Evolutionary conservation across 2,329 filamentous ascomycete species (phyloP), one percentile per base, ranked within the genome.

Genomic region (Biscogniauxia marginata): DNA sequence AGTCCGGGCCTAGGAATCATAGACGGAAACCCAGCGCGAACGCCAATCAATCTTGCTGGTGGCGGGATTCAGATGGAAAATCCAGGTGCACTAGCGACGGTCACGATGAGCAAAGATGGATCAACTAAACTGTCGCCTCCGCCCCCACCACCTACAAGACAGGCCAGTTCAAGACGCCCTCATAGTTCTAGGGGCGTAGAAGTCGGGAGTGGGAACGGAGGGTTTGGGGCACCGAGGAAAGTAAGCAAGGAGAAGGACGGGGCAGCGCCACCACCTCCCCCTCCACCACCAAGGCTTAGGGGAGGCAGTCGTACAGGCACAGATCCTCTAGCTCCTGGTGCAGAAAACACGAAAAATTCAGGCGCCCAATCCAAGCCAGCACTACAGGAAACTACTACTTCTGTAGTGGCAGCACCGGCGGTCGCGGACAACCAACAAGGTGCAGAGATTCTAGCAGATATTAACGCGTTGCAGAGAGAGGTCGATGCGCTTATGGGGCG

Each of bases 401-500:
- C 8, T 46, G 71, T 57, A 60, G 52, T 56, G 39, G 51, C 13
- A 49, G 63, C 53, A 58, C 63, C 50, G 55, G 60, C 30, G 63
- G 57, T 60, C 8, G 46, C 69, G 25, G 56, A 69, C 24, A 64
- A 47, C 22, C 69, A 73, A 63, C 68, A 77, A 67, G 68, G 76
- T 55, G 62, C 75, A 45, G 83, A 89, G 66, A 90, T 93, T 57
- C 72, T 93, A 62, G 88, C 88, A 1, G 88, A 93, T 69, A 73
- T 93, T 54, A 82, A 84, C 48, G 85, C 85, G 20, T 73, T 93
- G 60, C 89, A 91, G 72, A 82, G 82, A 67, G 90, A 93, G 67
- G 89, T 93, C 43, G 89, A 93, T 72, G 88, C 84, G 3, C 67
- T 88, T 46, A 76, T 82, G 64, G 78, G 74, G 7, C 73, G 72